These are phyloP conservation scores for Erodium trifolium DNA, from an alignment of 441 rosid genomes.

Conservation along the genomic window DNA sequence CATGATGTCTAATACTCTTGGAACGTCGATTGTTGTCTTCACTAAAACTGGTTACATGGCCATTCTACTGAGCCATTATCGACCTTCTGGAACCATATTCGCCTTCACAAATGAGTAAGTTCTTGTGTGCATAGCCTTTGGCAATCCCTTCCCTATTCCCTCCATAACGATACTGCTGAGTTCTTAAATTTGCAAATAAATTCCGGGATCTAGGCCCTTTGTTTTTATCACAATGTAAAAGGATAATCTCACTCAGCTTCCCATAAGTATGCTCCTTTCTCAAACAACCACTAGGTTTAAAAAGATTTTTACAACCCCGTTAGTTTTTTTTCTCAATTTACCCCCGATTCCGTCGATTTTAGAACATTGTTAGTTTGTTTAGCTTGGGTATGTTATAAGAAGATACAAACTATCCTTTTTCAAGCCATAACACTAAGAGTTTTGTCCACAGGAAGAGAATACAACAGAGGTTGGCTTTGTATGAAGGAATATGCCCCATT, in stretches of 20 bases:
- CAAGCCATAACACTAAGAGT: background rate
- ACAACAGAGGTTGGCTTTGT: conserved; percentile 76
- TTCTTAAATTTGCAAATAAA: background rate
- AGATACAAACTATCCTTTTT: background rate
- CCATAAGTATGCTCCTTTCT: too few relatives aligned
- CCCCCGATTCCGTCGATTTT: background rate
- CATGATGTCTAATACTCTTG: conserved; percentile 98
- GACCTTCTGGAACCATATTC: conserved; percentile 90
- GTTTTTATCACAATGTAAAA: background rate
- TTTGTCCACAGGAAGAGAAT: conserved; percentile 59
- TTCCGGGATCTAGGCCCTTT: background rate
- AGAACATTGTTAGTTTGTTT: background rate
- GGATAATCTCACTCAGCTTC: too few relatives aligned
- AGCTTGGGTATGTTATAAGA: background rate
- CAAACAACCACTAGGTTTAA: too few relatives aligned
- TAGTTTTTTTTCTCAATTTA: too few relatives aligned
- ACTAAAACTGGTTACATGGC: conserved; percentile 96
- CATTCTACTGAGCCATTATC: conserved; percentile 78
- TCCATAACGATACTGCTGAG: background rate
- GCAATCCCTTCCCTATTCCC: background rate
- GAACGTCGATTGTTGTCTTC: conserved; percentile 90
- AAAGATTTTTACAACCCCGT: too few relatives aligned
- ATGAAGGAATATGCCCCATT: conserved; percentile 89
- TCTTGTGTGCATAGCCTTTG: background rate
- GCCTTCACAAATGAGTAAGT: conserved; percentile 94